These are phyloP conservation scores for Pseudogymnoascus sp. DNA, from an alignment of 2,329 filamentous ascomycete species.

Conservation along the genomic window DNA sequence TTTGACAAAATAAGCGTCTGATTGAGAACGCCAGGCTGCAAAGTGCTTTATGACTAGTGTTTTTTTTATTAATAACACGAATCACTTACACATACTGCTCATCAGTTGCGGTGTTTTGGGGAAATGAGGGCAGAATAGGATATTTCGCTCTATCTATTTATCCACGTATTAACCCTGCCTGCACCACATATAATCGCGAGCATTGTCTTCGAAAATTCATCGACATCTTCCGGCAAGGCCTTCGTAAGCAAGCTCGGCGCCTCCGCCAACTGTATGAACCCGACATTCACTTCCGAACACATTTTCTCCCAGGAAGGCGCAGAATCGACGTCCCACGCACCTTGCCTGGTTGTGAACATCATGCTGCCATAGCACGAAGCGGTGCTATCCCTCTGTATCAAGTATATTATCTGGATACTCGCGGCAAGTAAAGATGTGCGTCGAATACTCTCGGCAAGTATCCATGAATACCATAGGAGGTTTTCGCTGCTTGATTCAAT, in stretches of 20 bases:
- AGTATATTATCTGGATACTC: conserved; percentile 19
- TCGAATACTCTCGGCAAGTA: conserved; percentile 27
- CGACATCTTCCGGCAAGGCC: conserved; percentile 6
- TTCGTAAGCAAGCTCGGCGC: conserved; percentile 2
- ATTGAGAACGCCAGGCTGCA: too few relatives aligned
- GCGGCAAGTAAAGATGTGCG: conserved; percentile 25
- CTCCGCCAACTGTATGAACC: conserved; percentile 13
- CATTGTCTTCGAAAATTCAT: conserved; percentile 13
- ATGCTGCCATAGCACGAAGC: conserved; percentile 23
- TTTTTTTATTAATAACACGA: too few relatives aligned
- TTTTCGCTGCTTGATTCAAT: conserved; percentile 17
- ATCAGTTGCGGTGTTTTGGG: neutral
- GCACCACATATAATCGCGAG: neutral
- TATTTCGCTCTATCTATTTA: neutral
- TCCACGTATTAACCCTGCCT: neutral
- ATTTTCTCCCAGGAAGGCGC: conserved; percentile 22
- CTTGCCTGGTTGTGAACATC: conserved; percentile 23
- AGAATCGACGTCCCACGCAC: conserved; percentile 26
- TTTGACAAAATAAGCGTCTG: neutral
- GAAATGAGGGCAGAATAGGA: neutral
- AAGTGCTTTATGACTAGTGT: too few relatives aligned
- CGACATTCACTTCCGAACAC: conserved; percentile 14
- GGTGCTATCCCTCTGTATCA: conserved; percentile 17
- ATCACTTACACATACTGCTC: neutral
- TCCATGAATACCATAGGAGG: conserved; percentile 27